These are phyloP conservation scores for Blastobotrys malaysiensis DNA, from an alignment of 1,139 yeast genomes.

Conservation along the genomic window DNA sequence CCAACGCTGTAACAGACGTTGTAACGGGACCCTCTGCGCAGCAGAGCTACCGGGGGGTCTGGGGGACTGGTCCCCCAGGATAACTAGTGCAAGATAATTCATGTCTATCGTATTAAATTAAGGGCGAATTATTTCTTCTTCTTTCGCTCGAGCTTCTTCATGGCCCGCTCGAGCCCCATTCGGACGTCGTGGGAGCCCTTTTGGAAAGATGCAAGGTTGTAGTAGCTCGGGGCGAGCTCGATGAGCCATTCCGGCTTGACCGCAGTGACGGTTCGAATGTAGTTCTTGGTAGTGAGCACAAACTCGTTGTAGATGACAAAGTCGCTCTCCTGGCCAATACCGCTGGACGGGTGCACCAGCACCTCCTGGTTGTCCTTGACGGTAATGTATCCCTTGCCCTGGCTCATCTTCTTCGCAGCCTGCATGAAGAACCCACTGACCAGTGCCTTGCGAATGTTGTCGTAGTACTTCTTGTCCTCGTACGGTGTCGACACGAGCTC, in stretches of 20 bases:
- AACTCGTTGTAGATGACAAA: constrained; percentile 95
- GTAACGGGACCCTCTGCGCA: too few species aligned
- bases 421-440: constrained; percentile 98
- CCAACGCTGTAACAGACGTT: too few species aligned
- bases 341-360: constrained; percentile 87
- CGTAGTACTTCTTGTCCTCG: constrained; percentile 58
- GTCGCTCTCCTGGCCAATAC: constrained; percentile 75
- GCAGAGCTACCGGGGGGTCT: too few species aligned
- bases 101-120: too few species aligned
- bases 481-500: constrained; percentile 65
- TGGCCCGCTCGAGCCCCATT: constrained; percentile 67
- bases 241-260: constrained; percentile 89
- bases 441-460: constrained; percentile 77
- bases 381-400: constrained; percentile 59
- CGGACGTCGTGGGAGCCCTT: constrained; percentile 68
- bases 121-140: constrained; percentile 2
- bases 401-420: constrained; percentile 66
- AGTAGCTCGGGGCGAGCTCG: constrained; percentile 82
- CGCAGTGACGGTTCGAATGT: constrained; percentile 89
- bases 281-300: constrained; percentile 88
- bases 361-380: constrained; percentile 96
- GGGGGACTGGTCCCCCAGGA: too few species aligned
- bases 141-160: constrained; percentile 25
- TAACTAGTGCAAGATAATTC: too few species aligned
- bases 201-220: constrained; percentile 64